Evolutionary conservation across 371 early-diverging fungal species (phyloP).

Genomic region (Phascolomyces articulosus): DNA sequence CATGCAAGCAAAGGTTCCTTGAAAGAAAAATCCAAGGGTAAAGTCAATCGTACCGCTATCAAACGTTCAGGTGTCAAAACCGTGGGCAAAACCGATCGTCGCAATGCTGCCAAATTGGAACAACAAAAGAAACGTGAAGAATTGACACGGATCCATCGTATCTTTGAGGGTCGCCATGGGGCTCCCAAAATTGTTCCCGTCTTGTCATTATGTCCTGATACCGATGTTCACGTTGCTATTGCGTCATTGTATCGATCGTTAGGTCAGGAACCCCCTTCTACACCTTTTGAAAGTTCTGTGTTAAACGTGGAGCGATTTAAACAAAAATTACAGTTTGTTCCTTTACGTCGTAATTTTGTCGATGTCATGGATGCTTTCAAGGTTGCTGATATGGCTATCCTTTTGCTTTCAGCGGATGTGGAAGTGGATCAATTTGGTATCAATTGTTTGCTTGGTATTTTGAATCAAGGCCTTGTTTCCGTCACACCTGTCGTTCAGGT

Average conservation of each 20-base stretch:
- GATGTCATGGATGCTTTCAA: constrained; percentile 89
- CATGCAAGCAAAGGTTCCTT: constrained; percentile 83
- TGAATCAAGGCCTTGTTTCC: constrained; percentile 85
- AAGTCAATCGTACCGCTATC: constrained; percentile 68
- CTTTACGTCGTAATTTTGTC: constrained; percentile 64
- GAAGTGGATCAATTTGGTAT: constrained; percentile 95
- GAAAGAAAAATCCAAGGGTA: constrained; percentile 84
- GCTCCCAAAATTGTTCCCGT: constrained; percentile 86
- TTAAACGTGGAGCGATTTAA: constrained; percentile 73
- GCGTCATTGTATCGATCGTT: constrained; percentile 57
- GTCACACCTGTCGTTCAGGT: constrained; percentile 74
- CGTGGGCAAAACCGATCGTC: constrained; percentile 77
- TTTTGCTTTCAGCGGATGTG: constrained; percentile 84
- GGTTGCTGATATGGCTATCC: constrained; percentile 88
- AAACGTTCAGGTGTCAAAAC: constrained; percentile 53
- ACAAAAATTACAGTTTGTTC: constrained; percentile 83
- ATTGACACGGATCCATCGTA: constrained; percentile 63
- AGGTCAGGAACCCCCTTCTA: constrained; percentile 46
- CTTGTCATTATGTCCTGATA: constrained; percentile 86
- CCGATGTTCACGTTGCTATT: constrained; percentile 55
- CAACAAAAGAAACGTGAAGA: constrained; percentile 87
- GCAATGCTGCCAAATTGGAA: constrained; percentile 77
- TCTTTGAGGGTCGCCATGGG: constrained; percentile 84
- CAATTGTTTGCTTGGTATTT: constrained; percentile 76
- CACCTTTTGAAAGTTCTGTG: constrained; percentile 24